Base-by-base conservation (phyloP, 2,329 filamentous ascomycete genomes). In the Hypoxylon sp. region DNA sequence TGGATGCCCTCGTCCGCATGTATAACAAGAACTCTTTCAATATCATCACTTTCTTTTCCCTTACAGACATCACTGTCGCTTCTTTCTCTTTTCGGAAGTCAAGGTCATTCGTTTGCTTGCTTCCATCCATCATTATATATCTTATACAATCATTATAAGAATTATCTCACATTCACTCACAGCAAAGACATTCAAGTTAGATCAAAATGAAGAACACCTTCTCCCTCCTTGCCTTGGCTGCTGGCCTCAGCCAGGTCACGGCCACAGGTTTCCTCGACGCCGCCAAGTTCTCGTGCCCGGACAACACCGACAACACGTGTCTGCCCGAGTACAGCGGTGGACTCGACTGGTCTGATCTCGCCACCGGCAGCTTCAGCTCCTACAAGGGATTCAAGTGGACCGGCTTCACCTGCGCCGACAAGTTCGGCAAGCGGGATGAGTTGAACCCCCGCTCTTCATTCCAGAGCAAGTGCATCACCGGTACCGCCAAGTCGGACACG, bases 231-330 rank as follows among this genome's bases (percentile, higher is more conserved):
- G 81, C 81, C 73, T 75, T 84, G 71, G 82, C 82, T 75, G 83
- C 84, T 74, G 76, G 82, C 76, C 69, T 82, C 68, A 80, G 81
- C 74, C 79, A 81, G 75, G 84, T 79, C 68, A 73, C 79, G 64
- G 85, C 85, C 64, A 82, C 79, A 64, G 55, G 68, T 52, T 75
- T 73, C 69, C 67, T 71, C 57, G 59, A 63, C 59, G 80, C 81
- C 52, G 71, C 75, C 56, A 75, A 82, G 63, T 96, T 88, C 83
- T 82, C 82, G 50, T 90, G 84, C 77, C 92, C 93, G 11, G 79
- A 81, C 62, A 93, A 91, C 84, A 87, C 85, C 73, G 81, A 92
- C 81, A 95, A 95, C 82, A 79, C 89, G 72, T 97, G 94, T 79
- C 87, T 85, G 61, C 76, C 84, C n/a, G 78, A 88, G 69, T 91